Base-by-base conservation (phyloP, 176 grass and related monocot genomes). In the Elymus sibiricus region DNA sequence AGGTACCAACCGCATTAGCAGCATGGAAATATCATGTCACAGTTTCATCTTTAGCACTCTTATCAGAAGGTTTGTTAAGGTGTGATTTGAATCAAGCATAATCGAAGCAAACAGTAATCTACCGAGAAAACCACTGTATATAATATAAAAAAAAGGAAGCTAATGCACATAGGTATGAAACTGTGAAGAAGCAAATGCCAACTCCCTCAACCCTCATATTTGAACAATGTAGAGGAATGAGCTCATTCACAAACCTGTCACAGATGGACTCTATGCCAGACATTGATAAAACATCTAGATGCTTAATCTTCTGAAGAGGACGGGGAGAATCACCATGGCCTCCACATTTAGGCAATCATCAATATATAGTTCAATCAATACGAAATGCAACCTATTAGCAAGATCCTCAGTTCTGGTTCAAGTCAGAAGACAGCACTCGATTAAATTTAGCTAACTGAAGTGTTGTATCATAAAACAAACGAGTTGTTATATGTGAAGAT, bases 301-400 rank as follows among this genome's bases (percentile, higher is more conserved):
- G 82, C 24, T 86, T 81, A 82, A 93, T 61, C 43, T 90, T 98
- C 79, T 92, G 91, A 38, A 95, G 81, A 55, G 86, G n/a, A n/a
- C 82, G 55, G 93, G 91, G 27, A 95, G 86, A 85, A 95, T 91
- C 47, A 42, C 28, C 92, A 92, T 90, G 53, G 91, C 93, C 13
- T 92, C 87, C 46, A 94, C 88, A 43, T 92, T 95, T 86, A 89
- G 85, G 62, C 94, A 98, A 14, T 94, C 90, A 92, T 92, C 96
- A 82, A 98, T 84, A 84, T 92, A 92, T 56, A 98, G 82, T 89
- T 95, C 88, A 79, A 66, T 94, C 63, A 95, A 85, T 31, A 88
- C 75, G 34, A 47, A 79, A 44, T 70, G 74, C 71, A 88, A 83
- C 53, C 90, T 93, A 39, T 86, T 76, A 66, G 86, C 85, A 46